phyloP scores from a whole-genome alignment of 352 stramenopile species.

The Pythium periplocum region DNA sequence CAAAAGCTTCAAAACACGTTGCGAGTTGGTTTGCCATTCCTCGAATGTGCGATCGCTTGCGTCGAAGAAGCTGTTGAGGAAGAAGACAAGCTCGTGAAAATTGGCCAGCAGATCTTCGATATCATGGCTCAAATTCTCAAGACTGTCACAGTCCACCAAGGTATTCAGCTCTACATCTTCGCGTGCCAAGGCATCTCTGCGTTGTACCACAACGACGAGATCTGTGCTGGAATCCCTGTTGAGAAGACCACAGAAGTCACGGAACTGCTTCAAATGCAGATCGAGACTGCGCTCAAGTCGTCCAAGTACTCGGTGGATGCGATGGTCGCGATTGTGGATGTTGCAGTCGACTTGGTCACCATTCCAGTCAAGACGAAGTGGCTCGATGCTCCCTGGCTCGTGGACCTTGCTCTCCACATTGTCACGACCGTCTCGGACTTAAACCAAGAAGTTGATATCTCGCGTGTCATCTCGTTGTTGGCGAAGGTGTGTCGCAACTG shows the following conservation, averaged over 20 bases:
- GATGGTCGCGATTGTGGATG: conserved; percentile 44
- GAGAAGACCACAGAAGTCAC: conserved; percentile 19
- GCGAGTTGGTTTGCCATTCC: conserved; percentile 34
- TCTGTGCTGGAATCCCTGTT: conserved; percentile 6
- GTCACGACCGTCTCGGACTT: conserved; percentile 32
- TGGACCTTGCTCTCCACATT: conserved; percentile 43
- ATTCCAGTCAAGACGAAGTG: neutral
- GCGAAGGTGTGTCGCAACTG: conserved; percentile 32
- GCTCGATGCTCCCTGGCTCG: conserved; percentile 22
- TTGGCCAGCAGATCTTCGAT: neutral
- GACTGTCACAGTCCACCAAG: conserved; percentile 1
- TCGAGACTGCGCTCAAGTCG: conserved; percentile 30
- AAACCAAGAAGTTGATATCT: conserved; percentile 39
- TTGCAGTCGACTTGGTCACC: neutral
- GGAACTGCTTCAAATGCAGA: conserved; percentile 23
- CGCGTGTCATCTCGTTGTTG: conserved; percentile 33
- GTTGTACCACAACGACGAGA: conserved; percentile 27
- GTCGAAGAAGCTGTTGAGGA: neutral
- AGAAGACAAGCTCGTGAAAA: neutral
- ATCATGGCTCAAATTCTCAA: conserved; percentile 1
- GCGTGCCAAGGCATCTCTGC: conserved; percentile 13
- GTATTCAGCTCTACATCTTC: conserved; percentile 9
- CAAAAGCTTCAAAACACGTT: conserved; percentile 18
- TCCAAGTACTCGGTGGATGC: conserved; percentile 50
- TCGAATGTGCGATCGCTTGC: conserved; percentile 27